phyloP scores from a whole-genome alignment of 805 yeast species.

The Saccharomycopsis amapae region DNA sequence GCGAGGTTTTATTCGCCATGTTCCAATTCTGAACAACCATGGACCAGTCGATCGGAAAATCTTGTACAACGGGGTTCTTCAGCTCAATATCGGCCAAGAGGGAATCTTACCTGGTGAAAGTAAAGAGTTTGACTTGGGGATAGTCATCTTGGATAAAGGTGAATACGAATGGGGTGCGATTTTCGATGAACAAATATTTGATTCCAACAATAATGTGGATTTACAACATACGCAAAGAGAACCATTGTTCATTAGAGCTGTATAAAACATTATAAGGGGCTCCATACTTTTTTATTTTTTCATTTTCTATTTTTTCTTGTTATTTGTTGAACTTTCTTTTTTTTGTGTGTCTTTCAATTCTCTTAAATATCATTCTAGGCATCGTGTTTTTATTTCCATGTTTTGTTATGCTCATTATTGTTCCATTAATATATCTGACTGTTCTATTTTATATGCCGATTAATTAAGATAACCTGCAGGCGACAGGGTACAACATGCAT shows the following conservation, averaged over 20 bases:
- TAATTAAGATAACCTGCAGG: no score
- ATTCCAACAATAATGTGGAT: conserved; percentile 23
- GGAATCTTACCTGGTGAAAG: conserved; percentile 38
- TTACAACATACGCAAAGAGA: conserved; percentile 34
- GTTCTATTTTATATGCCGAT: no score
- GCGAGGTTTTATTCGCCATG: conserved; percentile 53
- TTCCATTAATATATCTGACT: no score
- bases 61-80: conserved; percentile 67
- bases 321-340: no score
- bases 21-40: conserved; percentile 36
- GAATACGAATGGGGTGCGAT: conserved; percentile 74
- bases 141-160: conserved; percentile 67
- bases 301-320: no score
- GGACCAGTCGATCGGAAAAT: conserved; percentile 47
- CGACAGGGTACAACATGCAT: no score
- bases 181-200: conserved; percentile 38
- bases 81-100: conserved; percentile 38
- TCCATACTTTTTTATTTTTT: no score
- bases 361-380: no score
- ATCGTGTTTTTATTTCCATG: no score
- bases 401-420: no score
- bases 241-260: conserved; percentile 31
- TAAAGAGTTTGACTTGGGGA: conserved; percentile 41
- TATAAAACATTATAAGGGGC: no score
- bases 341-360: no score